These are phyloP conservation scores for Boletus tomentosulus DNA, from an alignment of 768 basidiomycete genomes.

Conservation along the genomic window DNA sequence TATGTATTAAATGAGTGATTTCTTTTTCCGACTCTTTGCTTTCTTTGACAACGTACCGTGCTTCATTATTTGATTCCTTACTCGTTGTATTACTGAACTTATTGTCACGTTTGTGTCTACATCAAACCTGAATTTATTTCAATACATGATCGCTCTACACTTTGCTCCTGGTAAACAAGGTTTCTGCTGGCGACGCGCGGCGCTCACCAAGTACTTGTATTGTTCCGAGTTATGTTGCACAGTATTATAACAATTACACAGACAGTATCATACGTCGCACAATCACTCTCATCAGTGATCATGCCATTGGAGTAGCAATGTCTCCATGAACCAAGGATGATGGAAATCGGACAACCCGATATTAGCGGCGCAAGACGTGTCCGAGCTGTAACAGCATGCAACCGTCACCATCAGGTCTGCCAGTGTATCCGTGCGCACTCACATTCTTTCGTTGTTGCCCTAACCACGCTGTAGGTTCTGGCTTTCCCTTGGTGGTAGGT, in stretches of 20 bases:
- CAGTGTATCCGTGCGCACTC: conserved; percentile 1
- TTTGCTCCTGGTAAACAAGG: too few species aligned
- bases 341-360: neutral
- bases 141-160: too few species aligned
- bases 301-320: neutral
- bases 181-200: too few species aligned
- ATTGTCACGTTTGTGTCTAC: too few species aligned
- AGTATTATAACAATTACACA: neutral
- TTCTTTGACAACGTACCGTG: too few species aligned
- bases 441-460: conserved; percentile 57
- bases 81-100: too few species aligned
- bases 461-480: conserved; percentile 65
- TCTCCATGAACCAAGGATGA: neutral
- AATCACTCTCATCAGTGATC: conserved; percentile 1
- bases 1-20: too few species aligned
- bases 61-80: too few species aligned
- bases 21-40: too few species aligned
- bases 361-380: conserved; percentile 25
- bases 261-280: conserved; percentile 6
- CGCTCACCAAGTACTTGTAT: too few species aligned
- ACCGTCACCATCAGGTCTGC: neutral
- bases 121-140: too few species aligned
- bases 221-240: neutral
- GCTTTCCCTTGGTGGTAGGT: conserved; percentile 39
- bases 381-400: conserved; percentile 20